A percentile compares a stretch with the other conserved stretches of the same genome.
Evolutionary conservation across 2,329 filamentous ascomycete species (phyloP).

Genomic region (Calonectria pseudoturangicola): DNA sequence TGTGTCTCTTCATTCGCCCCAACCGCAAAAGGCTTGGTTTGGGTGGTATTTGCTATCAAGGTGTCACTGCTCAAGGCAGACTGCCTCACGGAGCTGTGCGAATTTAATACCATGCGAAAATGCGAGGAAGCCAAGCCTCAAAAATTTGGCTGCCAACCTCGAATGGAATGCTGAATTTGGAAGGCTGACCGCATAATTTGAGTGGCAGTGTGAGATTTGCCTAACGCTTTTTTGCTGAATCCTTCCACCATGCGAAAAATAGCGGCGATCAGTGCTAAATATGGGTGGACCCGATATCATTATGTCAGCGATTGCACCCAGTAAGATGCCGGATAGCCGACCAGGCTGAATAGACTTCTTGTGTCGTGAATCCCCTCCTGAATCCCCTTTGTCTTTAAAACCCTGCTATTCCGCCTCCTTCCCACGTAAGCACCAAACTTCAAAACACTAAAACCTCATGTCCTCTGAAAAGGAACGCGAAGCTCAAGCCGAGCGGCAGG

Average conservation of each 20-base stretch:
- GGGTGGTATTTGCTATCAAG: background rate
- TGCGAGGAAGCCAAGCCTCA: background rate
- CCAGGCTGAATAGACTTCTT: slow-evolving; percentile 6
- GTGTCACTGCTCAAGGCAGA: background rate
- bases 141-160: background rate
- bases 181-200: slow-evolving; percentile 8
- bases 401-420: background rate
- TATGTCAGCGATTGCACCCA: slow-evolving; percentile 15
- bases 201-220: slow-evolving; percentile 1
- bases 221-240: slow-evolving; percentile 12
- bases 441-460: slow-evolving; percentile 2
- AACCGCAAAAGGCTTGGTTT: background rate
- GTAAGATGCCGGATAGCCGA: slow-evolving; percentile 16
- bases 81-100: background rate
- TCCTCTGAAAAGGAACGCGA: slow-evolving; percentile 33
- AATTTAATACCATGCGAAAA: background rate
- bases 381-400: background rate
- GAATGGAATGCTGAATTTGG: slow-evolving; percentile 18
- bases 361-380: background rate
- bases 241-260: slow-evolving; percentile 16
- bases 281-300: background rate
- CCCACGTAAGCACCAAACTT: background rate
- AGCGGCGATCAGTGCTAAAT: slow-evolving; percentile 7
- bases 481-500: slow-evolving; percentile 26
- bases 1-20: background rate